Evolutionary conservation across 2,329 filamentous ascomycete species (phyloP).

Genomic region (Fusarium scirpi): DNA sequence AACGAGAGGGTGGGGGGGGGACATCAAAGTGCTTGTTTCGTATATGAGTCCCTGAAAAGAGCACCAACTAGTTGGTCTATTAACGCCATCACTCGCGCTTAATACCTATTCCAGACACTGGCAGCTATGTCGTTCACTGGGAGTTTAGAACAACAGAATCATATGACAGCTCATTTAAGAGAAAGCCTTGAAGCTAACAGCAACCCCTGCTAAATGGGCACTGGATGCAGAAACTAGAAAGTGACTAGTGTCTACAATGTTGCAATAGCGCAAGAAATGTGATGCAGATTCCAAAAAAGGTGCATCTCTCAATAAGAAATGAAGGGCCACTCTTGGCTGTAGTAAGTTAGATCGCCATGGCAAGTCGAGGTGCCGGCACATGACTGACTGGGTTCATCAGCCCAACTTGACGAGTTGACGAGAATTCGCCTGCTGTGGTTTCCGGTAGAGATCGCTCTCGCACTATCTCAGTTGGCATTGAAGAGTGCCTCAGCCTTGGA

Average conservation of each 20-base stretch:
- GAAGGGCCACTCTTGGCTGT: background rate
- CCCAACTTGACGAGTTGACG: background rate
- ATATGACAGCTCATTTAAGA: background rate
- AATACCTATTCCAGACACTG: too few species aligned
- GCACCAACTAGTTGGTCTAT: background rate
- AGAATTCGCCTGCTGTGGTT: too few species aligned
- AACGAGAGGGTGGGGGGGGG: background rate
- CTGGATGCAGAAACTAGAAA: background rate
- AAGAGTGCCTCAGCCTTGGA: conserved; percentile 28
- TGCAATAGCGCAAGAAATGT: background rate
- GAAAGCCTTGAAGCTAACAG: background rate
- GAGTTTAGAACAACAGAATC: background rate
- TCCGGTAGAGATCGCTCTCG: background rate
- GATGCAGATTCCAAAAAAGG: background rate
- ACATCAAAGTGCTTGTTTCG: background rate
- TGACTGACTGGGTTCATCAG: background rate
- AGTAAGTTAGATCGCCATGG: background rate
- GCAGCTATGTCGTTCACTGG: background rate
- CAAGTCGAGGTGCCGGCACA: background rate
- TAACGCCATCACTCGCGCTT: background rate
- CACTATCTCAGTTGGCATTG: conserved; percentile 7
- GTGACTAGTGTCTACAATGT: background rate
- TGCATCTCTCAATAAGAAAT: background rate
- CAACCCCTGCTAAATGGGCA: background rate
- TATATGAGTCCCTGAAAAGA: background rate